These are phyloP conservation scores for Alternaria tenuissima DNA, from an alignment of 2,329 filamentous ascomycete species.

Conservation along the genomic window DNA sequence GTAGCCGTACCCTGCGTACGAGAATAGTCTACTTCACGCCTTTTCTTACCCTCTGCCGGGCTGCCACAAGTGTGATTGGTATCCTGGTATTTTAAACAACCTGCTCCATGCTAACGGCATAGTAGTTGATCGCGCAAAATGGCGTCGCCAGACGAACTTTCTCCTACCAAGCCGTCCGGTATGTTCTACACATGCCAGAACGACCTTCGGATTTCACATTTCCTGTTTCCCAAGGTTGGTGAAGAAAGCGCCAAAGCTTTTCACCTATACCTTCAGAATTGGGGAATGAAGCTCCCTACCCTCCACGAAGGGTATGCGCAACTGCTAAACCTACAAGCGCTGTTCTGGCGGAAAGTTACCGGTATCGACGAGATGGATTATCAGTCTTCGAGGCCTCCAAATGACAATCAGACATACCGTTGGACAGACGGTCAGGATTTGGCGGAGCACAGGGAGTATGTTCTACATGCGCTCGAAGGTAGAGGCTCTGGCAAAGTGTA, in stretches of 20 bases:
- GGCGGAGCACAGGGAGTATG: conserved; percentile 7
- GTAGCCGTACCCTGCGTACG: background rate
- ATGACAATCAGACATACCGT: background rate
- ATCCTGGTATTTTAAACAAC: background rate
- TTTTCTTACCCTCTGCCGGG: background rate
- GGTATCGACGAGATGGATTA: background rate
- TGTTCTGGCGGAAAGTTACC: conserved; percentile 16
- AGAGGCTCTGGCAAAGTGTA: background rate
- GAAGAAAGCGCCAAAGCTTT: conserved; percentile 9
- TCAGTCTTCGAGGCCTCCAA: background rate
- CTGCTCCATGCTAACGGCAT: background rate
- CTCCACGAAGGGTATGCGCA: background rate
- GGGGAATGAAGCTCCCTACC: background rate
- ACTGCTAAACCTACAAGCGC: conserved; percentile 14
- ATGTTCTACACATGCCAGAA: background rate
- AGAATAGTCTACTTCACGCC: background rate
- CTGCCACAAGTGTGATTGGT: background rate
- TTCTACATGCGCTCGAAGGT: conserved; percentile 2
- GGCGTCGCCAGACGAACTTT: background rate
- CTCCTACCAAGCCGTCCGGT: background rate
- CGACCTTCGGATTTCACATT: background rate
- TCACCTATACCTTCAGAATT: conserved; percentile 1
- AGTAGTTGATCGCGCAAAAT: background rate
- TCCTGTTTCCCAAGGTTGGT: conserved; percentile 9
- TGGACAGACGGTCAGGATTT: background rate